Percentiles rank a stretch among this genome's conserved stretches.
These are phyloP conservation scores for Dictyophora rubrovolvata DNA, from an alignment of 768 basidiomycete genomes.

Conservation along the genomic window DNA sequence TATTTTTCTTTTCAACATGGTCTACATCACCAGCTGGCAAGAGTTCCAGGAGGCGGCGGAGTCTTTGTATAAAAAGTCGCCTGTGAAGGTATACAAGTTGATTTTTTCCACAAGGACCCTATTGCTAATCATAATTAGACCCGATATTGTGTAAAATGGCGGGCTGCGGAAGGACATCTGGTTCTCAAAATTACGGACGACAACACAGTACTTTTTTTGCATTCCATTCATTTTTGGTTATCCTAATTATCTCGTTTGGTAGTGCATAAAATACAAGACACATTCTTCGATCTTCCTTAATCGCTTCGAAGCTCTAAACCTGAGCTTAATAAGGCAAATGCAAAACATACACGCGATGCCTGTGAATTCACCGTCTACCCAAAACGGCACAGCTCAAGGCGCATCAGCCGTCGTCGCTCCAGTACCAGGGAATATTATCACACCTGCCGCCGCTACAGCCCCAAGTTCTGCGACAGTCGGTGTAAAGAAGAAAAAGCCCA, in stretches of 20 bases:
- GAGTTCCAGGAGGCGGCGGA: conserved; percentile 87
- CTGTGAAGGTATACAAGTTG: conserved; percentile 50
- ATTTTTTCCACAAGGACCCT: background rate
- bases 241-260: background rate
- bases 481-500: conserved; percentile 71
- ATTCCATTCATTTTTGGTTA: background rate
- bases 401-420: conserved; percentile 20
- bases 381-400: conserved; percentile 19
- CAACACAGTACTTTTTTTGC: conserved; percentile 50
- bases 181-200: conserved; percentile 93
- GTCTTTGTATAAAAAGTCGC: conserved; percentile 70
- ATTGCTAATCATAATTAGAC: conserved; percentile 37
- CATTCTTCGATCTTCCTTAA: conserved; percentile 91
- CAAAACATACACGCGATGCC: conserved; percentile 44
- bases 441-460: conserved; percentile 17
- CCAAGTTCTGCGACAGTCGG: conserved; percentile 39
- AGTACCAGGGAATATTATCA: background rate
- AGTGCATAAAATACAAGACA: conserved; percentile 97
- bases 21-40: conserved; percentile 85
- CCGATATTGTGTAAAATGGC: conserved; percentile 90
- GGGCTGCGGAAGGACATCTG: conserved; percentile 70
- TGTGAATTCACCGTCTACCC: conserved; percentile 7
- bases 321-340: conserved; percentile 80
- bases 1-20: conserved; percentile 36
- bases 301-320: conserved; percentile 88